phyloP scores from a whole-genome alignment of 768 basidiomycete species.

The Leucocoprinus sp. region DNA sequence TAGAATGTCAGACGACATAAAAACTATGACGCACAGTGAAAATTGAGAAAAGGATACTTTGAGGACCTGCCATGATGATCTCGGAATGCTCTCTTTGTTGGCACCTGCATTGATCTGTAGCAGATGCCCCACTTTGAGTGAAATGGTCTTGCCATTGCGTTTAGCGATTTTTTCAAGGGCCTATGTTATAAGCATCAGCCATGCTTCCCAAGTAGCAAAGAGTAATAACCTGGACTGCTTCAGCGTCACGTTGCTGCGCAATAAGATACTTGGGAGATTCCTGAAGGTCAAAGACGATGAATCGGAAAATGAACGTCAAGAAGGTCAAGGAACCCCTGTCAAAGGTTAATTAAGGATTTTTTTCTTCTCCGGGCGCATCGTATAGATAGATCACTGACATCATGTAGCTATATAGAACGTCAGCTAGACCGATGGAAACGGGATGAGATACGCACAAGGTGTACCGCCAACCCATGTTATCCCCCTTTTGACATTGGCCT shows the following conservation, averaged over 20 bases:
- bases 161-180: conserved; percentile 41
- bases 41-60: conserved; percentile 27
- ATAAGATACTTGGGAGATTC: conserved; percentile 58
- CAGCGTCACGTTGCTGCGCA: conserved; percentile 46
- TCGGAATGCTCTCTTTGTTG: conserved; percentile 12
- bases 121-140: conserved; percentile 39
- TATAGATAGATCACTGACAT: background rate
- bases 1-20: background rate
- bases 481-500: conserved; percentile 34
- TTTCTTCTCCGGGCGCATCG: background rate
- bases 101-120: conserved; percentile 18
- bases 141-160: conserved; percentile 36
- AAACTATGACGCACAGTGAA: conserved; percentile 31
- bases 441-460: conserved; percentile 28
- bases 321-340: conserved; percentile 40
- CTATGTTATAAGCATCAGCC: no score
- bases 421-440: background rate
- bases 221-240: conserved; percentile 36
- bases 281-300: conserved; percentile 48
- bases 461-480: conserved; percentile 60
- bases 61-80: conserved; percentile 23
- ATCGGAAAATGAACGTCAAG: conserved; percentile 45
- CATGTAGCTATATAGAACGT: background rate
- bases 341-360: background rate
- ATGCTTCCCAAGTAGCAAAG: no score